Conservation (phyloP, 2,329 filamentous ascomycete genomes). For the Aureobasidium sp. region DNA sequence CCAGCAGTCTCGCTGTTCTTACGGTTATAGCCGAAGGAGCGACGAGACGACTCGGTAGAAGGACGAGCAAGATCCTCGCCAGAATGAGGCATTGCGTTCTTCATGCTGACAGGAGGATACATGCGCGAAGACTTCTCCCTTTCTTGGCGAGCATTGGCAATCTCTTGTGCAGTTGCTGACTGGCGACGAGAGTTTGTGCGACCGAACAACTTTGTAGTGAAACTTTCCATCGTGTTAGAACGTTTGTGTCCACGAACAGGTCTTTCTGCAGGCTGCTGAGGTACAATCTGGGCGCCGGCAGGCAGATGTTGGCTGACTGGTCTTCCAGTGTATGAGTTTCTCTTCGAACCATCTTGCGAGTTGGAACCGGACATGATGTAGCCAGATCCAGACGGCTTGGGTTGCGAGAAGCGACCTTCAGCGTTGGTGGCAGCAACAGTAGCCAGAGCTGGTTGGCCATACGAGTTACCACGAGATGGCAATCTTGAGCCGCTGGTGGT, state of each 20-base stretch:
- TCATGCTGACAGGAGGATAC: slow-evolving; percentile 90
- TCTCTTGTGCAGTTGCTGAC: slow-evolving; percentile 20
- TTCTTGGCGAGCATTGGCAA: slow-evolving; percentile 28
- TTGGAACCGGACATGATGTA: slow-evolving; percentile 65
- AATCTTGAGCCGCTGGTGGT: slow-evolving; percentile 72
- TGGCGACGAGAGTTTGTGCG: slow-evolving; percentile 43
- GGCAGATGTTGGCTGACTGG: slow-evolving; percentile 47
- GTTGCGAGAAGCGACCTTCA: slow-evolving; percentile 82
- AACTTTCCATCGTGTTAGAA: slow-evolving; percentile 46
- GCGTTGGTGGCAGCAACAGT: slow-evolving; percentile 81
- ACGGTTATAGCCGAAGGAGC: slow-evolving; percentile 42
- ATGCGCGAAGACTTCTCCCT: slow-evolving; percentile 60
- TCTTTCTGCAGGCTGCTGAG: slow-evolving; percentile 55
- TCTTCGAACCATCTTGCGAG: slow-evolving; percentile 44
- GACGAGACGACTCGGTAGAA: slow-evolving; percentile 42
- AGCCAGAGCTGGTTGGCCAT: slow-evolving; percentile 81
- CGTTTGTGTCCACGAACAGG: slow-evolving; percentile 53
- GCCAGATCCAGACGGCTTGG: slow-evolving; percentile 40
- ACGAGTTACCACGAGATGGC: slow-evolving; percentile 66
- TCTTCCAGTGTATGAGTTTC: slow-evolving; percentile 48
- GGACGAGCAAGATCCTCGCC: slow-evolving; percentile 41
- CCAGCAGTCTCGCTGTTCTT: slow-evolving; percentile 35
- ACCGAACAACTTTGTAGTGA: slow-evolving; percentile 78
- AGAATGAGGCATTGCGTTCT: slow-evolving; percentile 53
- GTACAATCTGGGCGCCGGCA: slow-evolving; percentile 47